Conservation (phyloP, 441 rosid genomes). For the Gossypium lobatum region DNA sequence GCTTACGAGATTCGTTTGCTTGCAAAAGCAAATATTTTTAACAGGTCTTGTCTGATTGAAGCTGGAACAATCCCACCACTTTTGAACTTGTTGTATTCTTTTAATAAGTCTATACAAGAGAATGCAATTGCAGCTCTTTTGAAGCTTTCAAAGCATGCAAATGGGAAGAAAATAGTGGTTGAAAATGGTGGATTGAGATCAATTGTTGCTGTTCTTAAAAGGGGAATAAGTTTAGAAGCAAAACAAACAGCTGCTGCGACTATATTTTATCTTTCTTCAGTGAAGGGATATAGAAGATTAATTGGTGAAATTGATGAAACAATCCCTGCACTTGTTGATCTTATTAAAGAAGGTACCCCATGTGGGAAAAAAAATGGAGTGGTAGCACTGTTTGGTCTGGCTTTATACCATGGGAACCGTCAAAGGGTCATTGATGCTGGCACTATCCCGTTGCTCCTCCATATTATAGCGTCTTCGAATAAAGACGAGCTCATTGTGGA, state of each 20-base stretch:
- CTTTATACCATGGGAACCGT: conserved; percentile 37
- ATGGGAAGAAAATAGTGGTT: conserved; percentile 44
- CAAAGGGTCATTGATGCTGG: conserved; percentile 50
- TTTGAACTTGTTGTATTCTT: conserved; percentile 34
- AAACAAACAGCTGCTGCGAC: conserved; percentile 63
- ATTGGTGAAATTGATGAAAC: conserved; percentile 56
- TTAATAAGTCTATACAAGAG: conserved; percentile 36
- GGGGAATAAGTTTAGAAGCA: conserved; percentile 52
- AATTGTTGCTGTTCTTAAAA: conserved; percentile 43
- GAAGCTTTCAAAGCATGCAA: conserved; percentile 58
- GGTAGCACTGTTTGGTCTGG: conserved; percentile 48
- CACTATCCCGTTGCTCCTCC: conserved; percentile 36
- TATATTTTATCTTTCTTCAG: conserved; percentile 63
- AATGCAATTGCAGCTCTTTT: conserved; percentile 54
- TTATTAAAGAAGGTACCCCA: conserved; percentile 41
- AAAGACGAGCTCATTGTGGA: conserved; percentile 47
- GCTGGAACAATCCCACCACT: conserved; percentile 54
- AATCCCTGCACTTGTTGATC: conserved; percentile 46
- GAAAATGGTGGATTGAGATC: conserved; percentile 48
- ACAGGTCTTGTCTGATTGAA: conserved; percentile 51
- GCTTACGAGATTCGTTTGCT: conserved; percentile 62
- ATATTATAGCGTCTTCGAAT: conserved; percentile 32
- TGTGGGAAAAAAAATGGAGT: conserved; percentile 65
- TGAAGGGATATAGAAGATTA: conserved; percentile 39
- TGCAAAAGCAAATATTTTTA: conserved; percentile 51